phyloP scores from a whole-genome alignment of 768 basidiomycete genomes.

The Hortiboletus campestris region DNA sequence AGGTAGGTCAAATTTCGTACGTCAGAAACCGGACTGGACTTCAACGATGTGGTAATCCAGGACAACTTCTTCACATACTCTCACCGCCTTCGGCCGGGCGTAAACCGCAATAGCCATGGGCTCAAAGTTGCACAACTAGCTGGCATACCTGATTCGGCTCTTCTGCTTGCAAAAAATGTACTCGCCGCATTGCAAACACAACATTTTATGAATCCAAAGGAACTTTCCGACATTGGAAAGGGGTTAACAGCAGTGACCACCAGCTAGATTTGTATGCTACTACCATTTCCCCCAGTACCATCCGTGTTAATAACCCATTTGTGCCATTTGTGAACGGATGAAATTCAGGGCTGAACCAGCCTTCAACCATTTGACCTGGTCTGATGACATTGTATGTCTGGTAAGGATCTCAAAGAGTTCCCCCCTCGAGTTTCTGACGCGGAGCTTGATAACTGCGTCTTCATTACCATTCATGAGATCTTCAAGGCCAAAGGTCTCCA shows the following conservation, averaged over 20 bases:
- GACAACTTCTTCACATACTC: conserved; percentile 81
- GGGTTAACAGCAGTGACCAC: conserved; percentile 18
- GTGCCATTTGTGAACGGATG: conserved; percentile 62
- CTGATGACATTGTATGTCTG: conserved; percentile 85
- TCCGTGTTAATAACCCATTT: neutral
- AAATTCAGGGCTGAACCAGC: conserved; percentile 89
- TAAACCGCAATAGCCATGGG: conserved; percentile 90
- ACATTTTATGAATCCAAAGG: conserved; percentile 22
- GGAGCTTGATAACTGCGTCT: conserved; percentile 46
- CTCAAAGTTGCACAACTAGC: conserved; percentile 87
- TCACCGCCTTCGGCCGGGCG: conserved; percentile 74
- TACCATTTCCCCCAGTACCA: neutral
- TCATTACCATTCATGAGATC: conserved; percentile 52
- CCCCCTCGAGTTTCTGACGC: conserved; percentile 66
- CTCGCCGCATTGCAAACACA: conserved; percentile 40
- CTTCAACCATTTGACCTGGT: conserved; percentile 88
- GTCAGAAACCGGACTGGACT: neutral
- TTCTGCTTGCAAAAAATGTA: conserved; percentile 59
- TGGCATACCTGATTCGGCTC: conserved; percentile 67
- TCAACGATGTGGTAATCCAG: conserved; percentile 36
- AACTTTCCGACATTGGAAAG: conserved; percentile 35
- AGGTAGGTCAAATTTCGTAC: conserved; percentile 44
- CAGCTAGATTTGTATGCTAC: conserved; percentile 3
- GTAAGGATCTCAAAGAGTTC: conserved; percentile 65
- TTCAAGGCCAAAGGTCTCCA: conserved; percentile 83